phyloP scores from a whole-genome alignment of 306 rosid genomes.

The Lotus japonicus region DNA sequence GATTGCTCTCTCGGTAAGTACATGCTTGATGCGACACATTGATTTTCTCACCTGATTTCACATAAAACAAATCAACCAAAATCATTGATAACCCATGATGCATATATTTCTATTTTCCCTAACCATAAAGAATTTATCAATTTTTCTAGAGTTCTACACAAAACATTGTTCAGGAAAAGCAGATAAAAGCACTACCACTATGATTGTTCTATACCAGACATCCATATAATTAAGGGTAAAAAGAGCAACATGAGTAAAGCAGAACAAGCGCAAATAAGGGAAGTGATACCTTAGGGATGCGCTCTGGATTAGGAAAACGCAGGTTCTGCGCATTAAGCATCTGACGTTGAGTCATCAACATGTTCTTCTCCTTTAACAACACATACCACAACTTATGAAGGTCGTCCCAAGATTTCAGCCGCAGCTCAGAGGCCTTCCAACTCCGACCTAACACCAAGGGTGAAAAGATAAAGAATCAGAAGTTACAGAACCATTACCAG shows the following conservation, averaged over 20 bases:
- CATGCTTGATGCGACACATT: constrained; percentile 95
- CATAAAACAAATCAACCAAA: not conserved
- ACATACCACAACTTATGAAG: constrained; percentile 90
- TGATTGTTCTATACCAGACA: not conserved
- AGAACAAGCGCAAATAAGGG: not conserved
- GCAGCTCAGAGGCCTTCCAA: constrained; percentile 91
- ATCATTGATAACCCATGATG: not conserved
- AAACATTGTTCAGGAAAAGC: not conserved
- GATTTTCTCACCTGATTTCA: constrained; percentile 87
- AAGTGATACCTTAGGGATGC: constrained; percentile 70
- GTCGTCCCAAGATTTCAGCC: constrained; percentile 94
- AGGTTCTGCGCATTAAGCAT: constrained; percentile 92
- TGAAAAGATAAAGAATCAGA: not conserved
- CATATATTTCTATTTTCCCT: too few species aligned
- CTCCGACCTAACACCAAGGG: constrained; percentile 55
- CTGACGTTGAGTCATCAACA: constrained; percentile 95
- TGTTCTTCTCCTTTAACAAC: constrained; percentile 87
- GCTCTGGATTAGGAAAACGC: constrained; percentile 78
- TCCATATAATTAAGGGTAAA: not conserved
- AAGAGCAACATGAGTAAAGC: not conserved
- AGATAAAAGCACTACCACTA: not conserved
- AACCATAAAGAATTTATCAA: not conserved
- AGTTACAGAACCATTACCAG: not conserved
- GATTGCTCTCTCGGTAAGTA: constrained; percentile 88
- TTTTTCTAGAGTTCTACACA: not conserved